Evolutionary conservation across 2,329 filamentous ascomycete genomes (phyloP).

Genomic region (Xylariales sp.): DNA sequence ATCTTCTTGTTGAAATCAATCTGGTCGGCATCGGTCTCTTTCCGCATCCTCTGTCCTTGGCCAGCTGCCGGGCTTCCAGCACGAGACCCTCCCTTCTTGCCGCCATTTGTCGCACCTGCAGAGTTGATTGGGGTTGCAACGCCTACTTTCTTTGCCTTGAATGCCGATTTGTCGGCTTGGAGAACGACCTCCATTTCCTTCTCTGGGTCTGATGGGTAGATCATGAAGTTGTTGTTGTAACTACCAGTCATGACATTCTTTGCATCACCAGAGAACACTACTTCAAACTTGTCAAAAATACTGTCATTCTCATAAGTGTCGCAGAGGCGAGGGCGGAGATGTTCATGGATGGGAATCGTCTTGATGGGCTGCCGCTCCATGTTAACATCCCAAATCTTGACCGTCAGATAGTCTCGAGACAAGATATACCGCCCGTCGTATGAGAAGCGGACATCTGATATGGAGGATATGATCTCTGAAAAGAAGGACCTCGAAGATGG

Average conservation of each 20-base stretch:
- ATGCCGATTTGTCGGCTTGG: conserved; percentile 97
- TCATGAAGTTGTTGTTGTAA: conserved; percentile 99
- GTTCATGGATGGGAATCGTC: conserved; percentile 98
- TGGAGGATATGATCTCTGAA: conserved; percentile 98
- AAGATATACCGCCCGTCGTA: conserved; percentile 95
- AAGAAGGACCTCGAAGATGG: conserved; percentile 97
- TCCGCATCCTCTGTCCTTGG: conserved; percentile 91
- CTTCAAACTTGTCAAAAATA: conserved; percentile 99
- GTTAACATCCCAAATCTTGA: conserved; percentile 99
- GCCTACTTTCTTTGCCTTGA: conserved; percentile 99
- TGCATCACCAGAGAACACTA: conserved; percentile 95
- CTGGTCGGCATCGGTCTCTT: conserved; percentile 98
- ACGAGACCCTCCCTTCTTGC: conserved; percentile 85
- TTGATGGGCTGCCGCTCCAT: conserved; percentile 98
- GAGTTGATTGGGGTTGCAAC: conserved; percentile 95
- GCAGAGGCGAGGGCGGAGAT: conserved; percentile 87
- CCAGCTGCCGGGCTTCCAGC: conserved; percentile 81
- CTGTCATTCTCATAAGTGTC: conserved; percentile 99
- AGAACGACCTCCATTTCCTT: conserved; percentile 97
- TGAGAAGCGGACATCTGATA: conserved; percentile 97
- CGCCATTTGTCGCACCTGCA: conserved; percentile 64
- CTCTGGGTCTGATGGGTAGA: conserved; percentile 92
- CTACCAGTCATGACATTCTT: conserved; percentile 99
- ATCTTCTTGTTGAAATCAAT: conserved; percentile 99
- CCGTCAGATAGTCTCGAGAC: conserved; percentile 94